A percentile compares a stretch with the other conserved stretches of the same genome.
phyloP scores from a whole-genome alignment of 805 yeast species.

The Pichia californica region DNA sequence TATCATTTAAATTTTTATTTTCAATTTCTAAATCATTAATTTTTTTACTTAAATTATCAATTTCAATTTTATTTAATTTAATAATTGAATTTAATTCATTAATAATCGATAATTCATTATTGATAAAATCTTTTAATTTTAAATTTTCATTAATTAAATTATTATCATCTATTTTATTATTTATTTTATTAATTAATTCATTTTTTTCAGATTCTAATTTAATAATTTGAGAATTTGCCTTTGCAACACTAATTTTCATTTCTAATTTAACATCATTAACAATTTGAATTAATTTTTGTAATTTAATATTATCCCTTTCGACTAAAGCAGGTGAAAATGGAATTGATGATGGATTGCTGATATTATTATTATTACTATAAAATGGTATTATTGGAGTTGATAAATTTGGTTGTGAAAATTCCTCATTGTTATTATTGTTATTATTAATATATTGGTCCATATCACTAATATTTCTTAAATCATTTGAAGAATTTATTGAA shows the following conservation, averaged over 20 bases:
- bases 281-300: constrained; percentile 21
- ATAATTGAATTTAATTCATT: constrained; percentile 46
- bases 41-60: constrained; percentile 40
- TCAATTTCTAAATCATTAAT: constrained; percentile 42
- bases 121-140: constrained; percentile 10
- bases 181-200: constrained; percentile 9
- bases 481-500: too few species aligned
- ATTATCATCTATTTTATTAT: constrained; percentile 1
- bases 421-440: too few species aligned
- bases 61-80: constrained; percentile 35
- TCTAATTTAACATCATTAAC: constrained; percentile 32
- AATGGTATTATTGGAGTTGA: constrained; percentile 8
- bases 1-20: constrained; percentile 35
- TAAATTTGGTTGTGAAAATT: neutral
- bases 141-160: constrained; percentile 1
- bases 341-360: too few species aligned
- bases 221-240: constrained; percentile 50
- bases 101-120: constrained; percentile 5
- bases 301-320: constrained; percentile 16
- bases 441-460: neutral
- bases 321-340: constrained; percentile 15
- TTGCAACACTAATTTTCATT: constrained; percentile 45
- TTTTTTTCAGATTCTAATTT: constrained; percentile 37
- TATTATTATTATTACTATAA: too few species aligned
- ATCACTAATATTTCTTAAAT: too few species aligned